Conservation (phyloP, 331 rosid species). For the Stylosanthes scabra region DNA sequence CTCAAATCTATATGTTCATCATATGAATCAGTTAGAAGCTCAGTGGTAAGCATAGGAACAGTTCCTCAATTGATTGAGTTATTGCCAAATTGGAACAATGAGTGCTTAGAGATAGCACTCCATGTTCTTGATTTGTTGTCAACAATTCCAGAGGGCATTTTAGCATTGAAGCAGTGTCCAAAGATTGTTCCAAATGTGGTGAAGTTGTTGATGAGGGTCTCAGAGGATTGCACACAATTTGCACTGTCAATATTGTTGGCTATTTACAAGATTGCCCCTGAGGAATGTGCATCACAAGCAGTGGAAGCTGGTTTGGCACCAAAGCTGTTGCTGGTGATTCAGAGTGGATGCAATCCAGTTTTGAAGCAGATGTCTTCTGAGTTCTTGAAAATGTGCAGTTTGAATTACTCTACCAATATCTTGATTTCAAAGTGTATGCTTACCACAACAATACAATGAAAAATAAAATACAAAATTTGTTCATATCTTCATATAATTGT, state of each 20-base stretch:
- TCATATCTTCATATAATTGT: slow-evolving; percentile 31
- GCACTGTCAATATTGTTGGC: slow-evolving; percentile 72
- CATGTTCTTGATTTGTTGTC: slow-evolving; percentile 58
- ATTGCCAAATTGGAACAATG: slow-evolving; percentile 53
- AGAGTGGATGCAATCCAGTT: slow-evolving; percentile 71
- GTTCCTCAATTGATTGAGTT: slow-evolving; percentile 63
- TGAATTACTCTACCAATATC: slow-evolving; percentile 67
- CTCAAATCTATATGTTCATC: slow-evolving; percentile 58
- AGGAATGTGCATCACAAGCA: slow-evolving; percentile 65
- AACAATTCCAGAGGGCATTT: slow-evolving; percentile 61
- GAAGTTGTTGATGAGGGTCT: slow-evolving; percentile 70
- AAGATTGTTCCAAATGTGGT: slow-evolving; percentile 62
- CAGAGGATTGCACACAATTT: slow-evolving; percentile 71
- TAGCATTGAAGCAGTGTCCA: slow-evolving; percentile 67
- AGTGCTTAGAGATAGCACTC: slow-evolving; percentile 65
- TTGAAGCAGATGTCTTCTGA: slow-evolving; percentile 73
- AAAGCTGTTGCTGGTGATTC: slow-evolving; percentile 74
- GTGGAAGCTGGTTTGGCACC: slow-evolving; percentile 82
- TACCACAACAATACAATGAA: slow-evolving; percentile 78
- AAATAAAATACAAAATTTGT: background rate
- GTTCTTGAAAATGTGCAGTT: slow-evolving; percentile 73
- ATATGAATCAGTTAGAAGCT: slow-evolving; percentile 50
- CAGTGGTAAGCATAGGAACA: slow-evolving; percentile 64
- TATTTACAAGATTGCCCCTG: slow-evolving; percentile 76
- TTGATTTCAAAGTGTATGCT: slow-evolving; percentile 89